Evolutionary conservation across 495 filamentous ascomycete species (phyloP).

Genomic region (Lichina pygmaea): DNA sequence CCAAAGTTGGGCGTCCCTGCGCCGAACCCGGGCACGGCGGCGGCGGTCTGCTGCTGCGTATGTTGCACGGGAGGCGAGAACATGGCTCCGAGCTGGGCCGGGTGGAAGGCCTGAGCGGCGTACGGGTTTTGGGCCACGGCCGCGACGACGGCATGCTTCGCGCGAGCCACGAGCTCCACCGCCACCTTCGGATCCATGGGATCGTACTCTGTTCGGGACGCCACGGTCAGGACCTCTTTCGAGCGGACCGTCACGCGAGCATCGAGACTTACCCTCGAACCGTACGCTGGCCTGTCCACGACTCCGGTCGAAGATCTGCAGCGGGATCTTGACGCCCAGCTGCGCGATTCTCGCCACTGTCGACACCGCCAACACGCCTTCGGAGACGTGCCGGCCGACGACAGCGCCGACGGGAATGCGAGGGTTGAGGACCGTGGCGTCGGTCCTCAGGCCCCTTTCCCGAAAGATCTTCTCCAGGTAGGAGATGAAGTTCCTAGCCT

Average conservation of each 20-base stretch:
- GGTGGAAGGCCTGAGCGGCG: constrained; percentile 1
- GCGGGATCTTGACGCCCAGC: constrained; percentile 36
- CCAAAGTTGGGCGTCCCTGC: constrained; percentile 19
- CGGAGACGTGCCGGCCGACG: constrained; percentile 58
- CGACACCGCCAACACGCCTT: constrained; percentile 69
- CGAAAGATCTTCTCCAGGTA: constrained; percentile 59
- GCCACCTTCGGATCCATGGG: constrained; percentile 50
- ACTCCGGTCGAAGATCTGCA: constrained; percentile 69
- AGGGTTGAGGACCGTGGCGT: constrained; percentile 53
- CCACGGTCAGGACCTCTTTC: constrained; percentile 1
- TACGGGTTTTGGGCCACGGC: constrained; percentile 17
- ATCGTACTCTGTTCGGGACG: constrained; percentile 34
- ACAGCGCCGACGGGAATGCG: constrained; percentile 50
- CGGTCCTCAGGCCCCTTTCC: constrained; percentile 38
- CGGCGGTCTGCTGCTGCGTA: constrained; percentile 5
- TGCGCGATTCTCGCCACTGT: constrained; percentile 44
- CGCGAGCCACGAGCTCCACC: constrained; percentile 51
- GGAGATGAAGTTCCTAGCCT: constrained; percentile 39
- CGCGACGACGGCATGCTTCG: constrained; percentile 31
- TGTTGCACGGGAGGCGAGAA: constrained; percentile 5
- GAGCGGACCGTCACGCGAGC: not conserved
- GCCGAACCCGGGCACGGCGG: constrained; percentile 5
- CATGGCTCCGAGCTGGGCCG: constrained; percentile 6
- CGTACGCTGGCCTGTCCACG: constrained; percentile 38
- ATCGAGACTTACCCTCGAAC: constrained; percentile 33